Evolutionary conservation across 2,329 filamentous ascomycete genomes (phyloP), one percentile per base, ranked within the genome.

Genomic region (Fusarium gaditjirri): DNA sequence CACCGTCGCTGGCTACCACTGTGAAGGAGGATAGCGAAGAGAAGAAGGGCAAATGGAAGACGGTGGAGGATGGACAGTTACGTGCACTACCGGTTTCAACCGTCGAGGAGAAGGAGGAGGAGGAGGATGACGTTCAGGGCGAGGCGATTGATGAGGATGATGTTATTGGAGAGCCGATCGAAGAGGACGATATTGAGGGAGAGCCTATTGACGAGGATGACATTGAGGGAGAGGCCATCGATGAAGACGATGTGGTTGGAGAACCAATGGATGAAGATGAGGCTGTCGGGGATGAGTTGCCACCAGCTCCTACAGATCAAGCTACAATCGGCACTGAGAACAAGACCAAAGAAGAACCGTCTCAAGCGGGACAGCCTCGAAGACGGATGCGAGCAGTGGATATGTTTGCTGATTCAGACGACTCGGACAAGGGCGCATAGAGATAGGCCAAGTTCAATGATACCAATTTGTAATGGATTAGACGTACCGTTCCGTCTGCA

Each of bases 361-460:
- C 68, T 31, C 57, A 62, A 42, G 72, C 71, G 42, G 64, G 70
- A 61, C 81, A 80, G 63, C 77, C 84, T 71, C 85, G 88, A 75
- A 92, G 88, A 78, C 87, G 92, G 69, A 92, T 93, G 81, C 90
- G 90, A 74, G 93, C 93, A 8, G 92, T 93, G 74, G 93, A 96
- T 78, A 95, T 96, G 93, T 97, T 96, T 88, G 93, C 92, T 16
- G 92, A 93, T 79, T 93, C 91, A 8, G 93, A 93, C 73, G 87
- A 81, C 19, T 80, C 78, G 17, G 75, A 78, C 23, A 73, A 69
- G 59, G 61, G 52, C 23, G 39, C 50, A 35, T 76, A 65, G 68
- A 55, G 39, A 58, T 38, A 56, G 56, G 56, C 44, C 35, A 65
- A 55, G 44, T 41, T 44, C 39, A 42, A 44, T 19, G 38, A 64